Conservation (phyloP, 495 filamentous ascomycete genomes). For the Xylaria intraflava region DNA sequence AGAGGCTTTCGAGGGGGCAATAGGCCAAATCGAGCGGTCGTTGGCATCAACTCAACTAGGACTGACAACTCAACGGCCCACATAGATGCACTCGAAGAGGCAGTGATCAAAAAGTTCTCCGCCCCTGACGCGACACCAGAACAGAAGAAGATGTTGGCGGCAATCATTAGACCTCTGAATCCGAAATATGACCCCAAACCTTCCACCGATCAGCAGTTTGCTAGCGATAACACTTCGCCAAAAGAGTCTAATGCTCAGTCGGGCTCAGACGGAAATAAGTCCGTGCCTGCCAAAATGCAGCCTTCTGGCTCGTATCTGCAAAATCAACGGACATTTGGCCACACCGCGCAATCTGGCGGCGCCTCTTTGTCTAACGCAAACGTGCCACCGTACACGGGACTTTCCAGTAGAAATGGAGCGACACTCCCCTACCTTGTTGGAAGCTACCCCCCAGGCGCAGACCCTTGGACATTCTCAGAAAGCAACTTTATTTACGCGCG, state of each 20-base stretch:
- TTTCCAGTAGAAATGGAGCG: not conserved
- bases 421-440: conserved; percentile 40
- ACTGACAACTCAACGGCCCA: conserved; percentile 7
- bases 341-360: not conserved
- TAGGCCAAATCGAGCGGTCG: conserved; percentile 3
- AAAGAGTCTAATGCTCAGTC: not conserved
- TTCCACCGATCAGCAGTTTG: conserved; percentile 10
- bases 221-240: conserved; percentile 4
- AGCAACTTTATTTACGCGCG: conserved; percentile 42
- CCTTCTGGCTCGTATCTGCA: not conserved
- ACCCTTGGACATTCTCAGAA: conserved; percentile 25
- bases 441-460: conserved; percentile 31
- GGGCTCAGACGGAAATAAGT: not conserved
- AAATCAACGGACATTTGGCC: conserved; percentile 1
- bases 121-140: not conserved
- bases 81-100: conserved; percentile 12
- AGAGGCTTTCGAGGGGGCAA: not conserved
- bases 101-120: conserved; percentile 13
- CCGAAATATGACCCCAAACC: conserved; percentile 17
- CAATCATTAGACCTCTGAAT: conserved; percentile 16
- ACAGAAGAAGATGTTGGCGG: conserved; percentile 1
- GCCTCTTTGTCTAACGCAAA: not conserved
- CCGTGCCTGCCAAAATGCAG: not conserved
- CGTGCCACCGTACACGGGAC: not conserved
- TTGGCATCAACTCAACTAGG: conserved; percentile 19